These are phyloP conservation scores for Lactarius hengduanensis DNA, from an alignment of 768 basidiomycete genomes.

Conservation along the genomic window DNA sequence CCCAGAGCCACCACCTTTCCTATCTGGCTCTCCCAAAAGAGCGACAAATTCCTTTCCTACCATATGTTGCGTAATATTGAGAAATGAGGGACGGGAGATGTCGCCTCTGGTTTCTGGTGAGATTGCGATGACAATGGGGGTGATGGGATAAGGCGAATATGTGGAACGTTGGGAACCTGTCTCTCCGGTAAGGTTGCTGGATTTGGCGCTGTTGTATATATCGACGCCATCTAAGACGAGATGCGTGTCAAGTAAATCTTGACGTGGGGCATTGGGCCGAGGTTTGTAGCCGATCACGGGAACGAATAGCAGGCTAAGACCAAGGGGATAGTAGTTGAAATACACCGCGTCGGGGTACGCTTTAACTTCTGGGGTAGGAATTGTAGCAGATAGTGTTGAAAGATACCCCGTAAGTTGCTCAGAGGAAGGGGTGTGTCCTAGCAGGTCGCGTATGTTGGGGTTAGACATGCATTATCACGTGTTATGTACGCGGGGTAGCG, in stretches of 20 bases:
- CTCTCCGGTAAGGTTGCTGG: conserved; percentile 32
- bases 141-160: conserved; percentile 57
- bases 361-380: conserved; percentile 62
- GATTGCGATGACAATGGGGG: conserved; percentile 52
- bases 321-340: conserved; percentile 78
- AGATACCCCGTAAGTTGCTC: conserved; percentile 46
- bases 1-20: conserved; percentile 88
- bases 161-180: conserved; percentile 42
- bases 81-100: conserved; percentile 38
- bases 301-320: conserved; percentile 76
- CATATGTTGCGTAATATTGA: conserved; percentile 49
- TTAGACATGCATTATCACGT: conserved; percentile 8
- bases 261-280: conserved; percentile 42
- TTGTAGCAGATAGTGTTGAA: conserved; percentile 31
- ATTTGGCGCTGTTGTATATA: conserved; percentile 65
- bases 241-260: conserved; percentile 49
- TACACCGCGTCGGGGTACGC: conserved; percentile 82
- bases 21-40: conserved; percentile 77
- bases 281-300: conserved; percentile 67
- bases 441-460: conserved; percentile 36
- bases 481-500: background rate
- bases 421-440: conserved; percentile 55
- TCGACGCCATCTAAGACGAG: conserved; percentile 72
- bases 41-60: conserved; percentile 78
- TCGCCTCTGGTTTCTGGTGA: conserved; percentile 29